Evolutionary conservation across 75 land plant genomes (phyloP), one percentile per base, ranked within the genome.

Genomic region (Ceratopteris richardii): DNA sequence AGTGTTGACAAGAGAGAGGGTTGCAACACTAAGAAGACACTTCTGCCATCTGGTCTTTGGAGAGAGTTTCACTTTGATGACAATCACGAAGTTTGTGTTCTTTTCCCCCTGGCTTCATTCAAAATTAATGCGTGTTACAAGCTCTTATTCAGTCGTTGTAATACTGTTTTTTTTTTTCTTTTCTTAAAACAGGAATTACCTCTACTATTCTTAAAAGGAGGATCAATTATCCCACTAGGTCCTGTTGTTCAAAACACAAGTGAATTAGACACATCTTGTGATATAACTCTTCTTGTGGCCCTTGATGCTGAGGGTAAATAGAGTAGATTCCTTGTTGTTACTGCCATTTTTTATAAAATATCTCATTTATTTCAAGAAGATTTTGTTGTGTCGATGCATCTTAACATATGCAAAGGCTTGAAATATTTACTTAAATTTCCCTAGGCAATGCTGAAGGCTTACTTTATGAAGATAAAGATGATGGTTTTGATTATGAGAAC

Each of bases 401-500:
- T n/a, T n/a, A n/a, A n/a, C n/a, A n/a, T n/a, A n/a, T n/a, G n/a
- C n/a, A n/a, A n/a, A n/a, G n/a, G n/a, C n/a, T n/a, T n/a, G n/a
- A n/a, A n/a, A n/a, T 40, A 40, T 40, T 14, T 40, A 14, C 42
- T 40, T 40, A 10, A 4, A 46, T 46, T 3, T 46, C 13, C 50
- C 61, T 80, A 87, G 96, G 42, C 23, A 88, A 76, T 70, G 98
- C 98, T 27, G 63, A 74, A 81, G 98, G 98, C 43, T 56, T 81
- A 55, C 74, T 88, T 1, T 93, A 73, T 77, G 98, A 93, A 63
- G 98, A 93, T 81, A 81, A 74, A 60, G 90, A 84, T 37, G 90
- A 93, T 74, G 90, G 95, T 44, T 93, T 85, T 85, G 83, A 61
- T 27, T 93, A 66, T 74, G 57, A 67, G 30, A 55, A 67, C 52